Conservation (phyloP, 2,329 filamentous ascomycete species). For the Pyrenophora tritici-repentis region DNA sequence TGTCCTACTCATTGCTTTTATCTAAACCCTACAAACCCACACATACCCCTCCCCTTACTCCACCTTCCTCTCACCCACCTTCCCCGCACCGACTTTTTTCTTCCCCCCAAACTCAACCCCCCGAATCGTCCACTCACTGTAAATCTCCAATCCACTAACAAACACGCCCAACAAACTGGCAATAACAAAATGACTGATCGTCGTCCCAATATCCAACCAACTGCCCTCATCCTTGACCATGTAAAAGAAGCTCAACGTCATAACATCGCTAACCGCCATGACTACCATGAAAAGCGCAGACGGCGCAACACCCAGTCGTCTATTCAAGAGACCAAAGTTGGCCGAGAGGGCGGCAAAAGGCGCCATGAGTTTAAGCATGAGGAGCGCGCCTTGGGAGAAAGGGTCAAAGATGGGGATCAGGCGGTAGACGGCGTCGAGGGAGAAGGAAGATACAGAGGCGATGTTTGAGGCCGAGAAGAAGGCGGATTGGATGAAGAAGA, state of each 20-base stretch:
- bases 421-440: slow-evolving; percentile 83
- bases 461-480: slow-evolving; percentile 98
- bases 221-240: slow-evolving; percentile 95
- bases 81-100: neutral
- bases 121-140: slow-evolving; percentile 80
- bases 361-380: slow-evolving; percentile 88
- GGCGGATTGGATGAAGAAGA: slow-evolving; percentile 89
- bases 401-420: slow-evolving; percentile 92
- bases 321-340: slow-evolving; percentile 91
- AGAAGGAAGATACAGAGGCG: slow-evolving; percentile 91
- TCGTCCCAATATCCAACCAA: slow-evolving; percentile 97
- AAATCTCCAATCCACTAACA: slow-evolving; percentile 82
- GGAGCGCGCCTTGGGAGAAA: slow-evolving; percentile 84
- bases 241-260: slow-evolving; percentile 97
- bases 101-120: slow-evolving; percentile 70
- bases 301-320: slow-evolving; percentile 78
- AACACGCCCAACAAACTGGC: slow-evolving; percentile 89
- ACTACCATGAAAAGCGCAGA: slow-evolving; percentile 89
- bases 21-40: too few relatives aligned
- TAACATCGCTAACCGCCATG: slow-evolving; percentile 83
- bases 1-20: too few relatives aligned
- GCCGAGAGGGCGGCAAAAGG: slow-evolving; percentile 92
- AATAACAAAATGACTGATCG: slow-evolving; percentile 94
- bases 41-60: slow-evolving; percentile 1
- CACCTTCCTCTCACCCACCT: slow-evolving; percentile 7